Base-by-base conservation (phyloP, 1,139 yeast species). In the Scheffersomyces stambukii region DNA sequence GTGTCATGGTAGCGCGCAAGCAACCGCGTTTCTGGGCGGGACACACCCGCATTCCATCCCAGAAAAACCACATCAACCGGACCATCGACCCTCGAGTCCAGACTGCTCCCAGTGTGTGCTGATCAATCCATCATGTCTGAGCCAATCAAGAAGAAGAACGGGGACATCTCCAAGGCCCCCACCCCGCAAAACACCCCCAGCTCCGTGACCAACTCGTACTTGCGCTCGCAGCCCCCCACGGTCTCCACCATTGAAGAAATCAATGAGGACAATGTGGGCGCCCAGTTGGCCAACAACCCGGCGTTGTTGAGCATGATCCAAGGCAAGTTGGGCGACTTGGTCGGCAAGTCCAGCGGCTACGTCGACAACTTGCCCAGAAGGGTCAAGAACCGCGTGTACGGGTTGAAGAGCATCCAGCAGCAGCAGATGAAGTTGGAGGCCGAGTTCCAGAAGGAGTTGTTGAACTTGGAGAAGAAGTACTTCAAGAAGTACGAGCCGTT, bases 131-230 rank as follows among this genome's bases (percentile, higher is more conserved):
- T 10, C 33, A 79, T 79, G 85, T 66, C 81, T 36, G 85, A 75
- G 58, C 85, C 84, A 28, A 79, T 78, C 54, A 76, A 76, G 61
- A 70, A 63, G 58, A 73, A 78, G 51, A 61, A 76, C 43, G 81
- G 81, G 51, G 86, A 84, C 54, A 77, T 88, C 45, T 82, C 94
- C 44, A 79, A 81, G 52, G 98, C 98, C 4, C 98, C 99, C 28
- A 91, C 99, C 2, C 99, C 99, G 8, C 98, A 93, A 55, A 91
- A 91, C 69, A 91, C 99, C 2, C 99, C 99, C 14, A 84, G 97
- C 4, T 81, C 95, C 17, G 84, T 83, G 23, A 75, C 85, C 26
- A 79, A 77, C 38, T 81, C 91, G 28, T 88, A 77, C 56, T 69
- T 83, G 54, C 78, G 72, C 59, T 72, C 70, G 38, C 75, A 78